Evolutionary conservation across 2,329 filamentous ascomycete genomes (phyloP), one percentile per base, ranked within the genome.

Genomic region (Exutisphaerella laricina): DNA sequence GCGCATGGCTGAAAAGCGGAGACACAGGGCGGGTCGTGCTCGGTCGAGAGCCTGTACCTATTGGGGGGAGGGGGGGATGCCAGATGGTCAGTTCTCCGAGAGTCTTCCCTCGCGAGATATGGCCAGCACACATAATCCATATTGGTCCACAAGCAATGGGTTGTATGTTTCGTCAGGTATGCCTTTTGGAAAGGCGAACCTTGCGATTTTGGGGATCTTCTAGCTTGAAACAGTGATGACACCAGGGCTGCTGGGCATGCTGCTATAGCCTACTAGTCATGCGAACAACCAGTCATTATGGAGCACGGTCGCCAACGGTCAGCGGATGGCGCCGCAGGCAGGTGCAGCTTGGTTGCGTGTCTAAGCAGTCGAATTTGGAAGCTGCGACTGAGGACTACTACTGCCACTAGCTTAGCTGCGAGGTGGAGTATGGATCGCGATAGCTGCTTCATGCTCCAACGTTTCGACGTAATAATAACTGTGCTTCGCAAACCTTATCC

Each of bases 111-210:
- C 6, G 6, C 23, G 23, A 26, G 23, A 26, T 26, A 26, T 26
- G 23, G 6, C 12, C 23, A 7, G 23, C 6, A 26, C 23, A 26
- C 23, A 26, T 26, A n/a, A n/a, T n/a, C n/a, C n/a, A n/a, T n/a
- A n/a, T n/a, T n/a, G n/a, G n/a, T 32, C 8, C 6, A 4, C n/a
- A 17, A 3, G 18, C 32, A 22, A 35, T 35, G 33, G 18, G 33
- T 23, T 35, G 33, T 35, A 23, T 35, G 18, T 22, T n/a, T 14
- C 20, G 17, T 33, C 30, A 33, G 30, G 20, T 35, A n/a, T 20
- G 20, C 14, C 17, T 17, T 3, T 21, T 6, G n/a, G 18, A 7
- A n/a, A n/a, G 10, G 14, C 8, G 31, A 9, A 26, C 12, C n/a
- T 8, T 17, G 33, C 18, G 20, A 35, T 23, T 6, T n/a, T 16